Conservation (phyloP, 164 flowering plant species). For the Taxillus chinensis region DNA sequence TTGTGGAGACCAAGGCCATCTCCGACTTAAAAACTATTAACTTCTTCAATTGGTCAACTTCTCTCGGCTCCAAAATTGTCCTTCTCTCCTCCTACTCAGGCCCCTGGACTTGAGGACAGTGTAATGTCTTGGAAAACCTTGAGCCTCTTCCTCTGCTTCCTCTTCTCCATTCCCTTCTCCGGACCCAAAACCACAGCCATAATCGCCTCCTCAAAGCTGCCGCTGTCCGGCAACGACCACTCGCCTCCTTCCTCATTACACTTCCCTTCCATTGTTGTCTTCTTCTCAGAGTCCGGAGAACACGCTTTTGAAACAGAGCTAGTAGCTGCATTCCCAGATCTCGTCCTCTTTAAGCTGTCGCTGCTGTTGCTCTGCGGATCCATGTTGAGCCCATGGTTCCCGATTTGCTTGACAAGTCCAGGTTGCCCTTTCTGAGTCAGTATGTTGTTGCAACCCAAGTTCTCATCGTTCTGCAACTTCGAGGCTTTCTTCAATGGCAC, state of each 20-base stretch:
- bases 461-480: background rate
- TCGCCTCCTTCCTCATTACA: conserved; percentile 12
- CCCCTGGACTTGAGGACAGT: conserved; percentile 63
- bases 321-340: conserved; percentile 40
- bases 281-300: conserved; percentile 26
- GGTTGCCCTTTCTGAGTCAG: conserved; percentile 6
- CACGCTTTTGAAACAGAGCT: background rate
- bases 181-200: conserved; percentile 64
- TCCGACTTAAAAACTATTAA: too few relatives aligned
- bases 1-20: too few relatives aligned
- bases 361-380: conserved; percentile 16
- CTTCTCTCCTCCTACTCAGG: conserved; percentile 13
- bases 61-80: too few relatives aligned
- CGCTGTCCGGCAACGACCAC: conserved; percentile 46
- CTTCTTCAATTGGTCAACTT: too few relatives aligned
- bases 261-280: conserved; percentile 22
- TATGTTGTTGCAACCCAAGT: background rate
- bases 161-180: conserved; percentile 11
- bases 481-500: background rate
- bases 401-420: conserved; percentile 14
- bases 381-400: conserved; percentile 13
- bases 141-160: conserved; percentile 60
- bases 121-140: conserved; percentile 86
- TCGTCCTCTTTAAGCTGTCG: conserved; percentile 49
- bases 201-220: conserved; percentile 82